Evolutionary conservation across 768 basidiomycete genomes (phyloP), one percentile per base, ranked within the genome.

Genomic region (Termitomyces sp.): DNA sequence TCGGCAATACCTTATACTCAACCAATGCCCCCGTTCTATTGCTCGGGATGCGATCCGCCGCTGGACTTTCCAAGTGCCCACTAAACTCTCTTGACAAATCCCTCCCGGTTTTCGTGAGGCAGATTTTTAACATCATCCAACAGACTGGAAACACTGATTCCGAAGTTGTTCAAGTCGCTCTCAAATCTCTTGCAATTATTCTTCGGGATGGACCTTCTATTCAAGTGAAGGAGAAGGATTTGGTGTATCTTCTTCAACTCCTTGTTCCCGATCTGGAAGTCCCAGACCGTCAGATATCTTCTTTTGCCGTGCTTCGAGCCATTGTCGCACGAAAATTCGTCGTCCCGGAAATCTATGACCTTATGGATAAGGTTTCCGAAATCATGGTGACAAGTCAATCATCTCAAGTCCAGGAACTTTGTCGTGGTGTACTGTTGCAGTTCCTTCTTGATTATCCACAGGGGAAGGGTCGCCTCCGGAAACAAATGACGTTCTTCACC

Each of bases 381-480:
- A 84, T 96, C 63, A 86, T 97, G 79, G 92, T 99, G 41, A 95
- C 94, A 13, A 94, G 83, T 63, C 96, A 98, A 70, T 94, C 95
- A 3, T 71, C 85, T 0, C 87, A 90, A 63, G 92, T 96, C 8
- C 95, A 95, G 67, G 94, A 97, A 68, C 83, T 91, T 9, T 96
- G 92, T 59, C 87, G 97, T 20, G 85, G 87, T 46, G 83, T 94
- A 31, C 78, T 96, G 26, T 83, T 98, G 39, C 93, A 95, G 66
- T 99, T 99, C 79, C 76, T 98, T 48, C 83, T 98, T 10, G 96
- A 99, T 64, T 99, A 98, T 67, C 96, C 96, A 3, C 96, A 98
- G 70, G 95, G 96, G 8, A 89, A 92, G 63, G 92, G 92, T 1
- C 86, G 96, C 13, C 78, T 99, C 8, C 87, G 85, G 39, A 88